Evolutionary conservation across 2,329 filamentous ascomycete genomes (phyloP).

Genomic region (Dendryphion nanum): DNA sequence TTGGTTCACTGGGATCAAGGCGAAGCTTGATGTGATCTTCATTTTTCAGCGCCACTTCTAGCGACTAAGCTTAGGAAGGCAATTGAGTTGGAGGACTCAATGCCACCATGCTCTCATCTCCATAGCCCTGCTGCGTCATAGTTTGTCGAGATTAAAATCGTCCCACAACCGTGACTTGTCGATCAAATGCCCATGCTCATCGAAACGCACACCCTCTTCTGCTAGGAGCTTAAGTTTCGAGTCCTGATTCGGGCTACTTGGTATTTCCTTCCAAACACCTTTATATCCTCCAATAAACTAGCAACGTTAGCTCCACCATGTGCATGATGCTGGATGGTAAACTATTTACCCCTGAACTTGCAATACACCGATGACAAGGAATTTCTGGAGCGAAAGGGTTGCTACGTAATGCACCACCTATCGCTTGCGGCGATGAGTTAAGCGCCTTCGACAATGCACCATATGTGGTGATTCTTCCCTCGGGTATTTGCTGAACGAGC

Average conservation of each 20-base stretch:
- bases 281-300: conserved; percentile 66
- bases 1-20: too few relatives aligned
- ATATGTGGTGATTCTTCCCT: conserved; percentile 75
- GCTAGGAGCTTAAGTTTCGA: conserved; percentile 63
- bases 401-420: conserved; percentile 71
- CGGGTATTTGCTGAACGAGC: conserved; percentile 73
- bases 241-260: conserved; percentile 61
- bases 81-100: too few relatives aligned
- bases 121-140: too few relatives aligned
- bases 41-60: too few relatives aligned
- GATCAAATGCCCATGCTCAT: conserved; percentile 58
- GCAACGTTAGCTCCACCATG: background rate
- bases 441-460: conserved; percentile 67
- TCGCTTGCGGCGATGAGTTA: conserved; percentile 69
- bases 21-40: too few relatives aligned
- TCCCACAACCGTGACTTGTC: conserved; percentile 48
- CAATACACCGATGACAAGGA: conserved; percentile 79
- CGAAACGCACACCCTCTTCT: conserved; percentile 64
- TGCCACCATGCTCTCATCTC: too few relatives aligned
- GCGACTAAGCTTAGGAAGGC: too few relatives aligned
- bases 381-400: conserved; percentile 83
- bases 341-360: conserved; percentile 60
- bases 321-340: background rate
- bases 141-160: conserved; percentile 37
- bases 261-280: conserved; percentile 62